Evolutionary conservation across 73 alveolate genomes (phyloP).

Genomic region (Paramecium primaurelia): DNA sequence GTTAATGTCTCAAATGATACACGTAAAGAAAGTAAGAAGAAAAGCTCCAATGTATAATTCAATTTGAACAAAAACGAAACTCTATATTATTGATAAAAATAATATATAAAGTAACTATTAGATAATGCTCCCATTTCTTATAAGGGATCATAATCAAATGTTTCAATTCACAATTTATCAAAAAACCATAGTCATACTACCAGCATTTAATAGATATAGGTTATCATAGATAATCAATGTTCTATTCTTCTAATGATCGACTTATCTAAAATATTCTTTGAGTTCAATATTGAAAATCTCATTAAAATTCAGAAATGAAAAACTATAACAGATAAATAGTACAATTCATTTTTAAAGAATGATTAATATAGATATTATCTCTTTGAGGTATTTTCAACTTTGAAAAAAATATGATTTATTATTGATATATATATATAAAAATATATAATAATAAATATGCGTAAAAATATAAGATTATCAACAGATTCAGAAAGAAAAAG

Average conservation of each 20-base stretch:
- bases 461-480: neutral
- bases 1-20: neutral
- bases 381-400: neutral
- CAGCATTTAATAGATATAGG: neutral
- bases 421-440: neutral
- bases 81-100: constrained; percentile 18
- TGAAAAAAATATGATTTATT: neutral
- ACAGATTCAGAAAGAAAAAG: neutral
- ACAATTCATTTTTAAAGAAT: neutral
- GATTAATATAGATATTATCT: neutral
- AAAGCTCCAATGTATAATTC: neutral
- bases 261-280: neutral
- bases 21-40: neutral
- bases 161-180: neutral
- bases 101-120: neutral
- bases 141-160: neutral
- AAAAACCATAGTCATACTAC: neutral
- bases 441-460: neutral
- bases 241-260: neutral
- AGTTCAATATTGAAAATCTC: neutral
- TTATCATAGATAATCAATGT: neutral
- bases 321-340: neutral
- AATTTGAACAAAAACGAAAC: constrained; percentile 18
- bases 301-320: neutral
- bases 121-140: neutral